Evolutionary conservation across 768 basidiomycete species (phyloP), one percentile per base, ranked within the genome.

Genomic region (Leccinellum albellum): DNA sequence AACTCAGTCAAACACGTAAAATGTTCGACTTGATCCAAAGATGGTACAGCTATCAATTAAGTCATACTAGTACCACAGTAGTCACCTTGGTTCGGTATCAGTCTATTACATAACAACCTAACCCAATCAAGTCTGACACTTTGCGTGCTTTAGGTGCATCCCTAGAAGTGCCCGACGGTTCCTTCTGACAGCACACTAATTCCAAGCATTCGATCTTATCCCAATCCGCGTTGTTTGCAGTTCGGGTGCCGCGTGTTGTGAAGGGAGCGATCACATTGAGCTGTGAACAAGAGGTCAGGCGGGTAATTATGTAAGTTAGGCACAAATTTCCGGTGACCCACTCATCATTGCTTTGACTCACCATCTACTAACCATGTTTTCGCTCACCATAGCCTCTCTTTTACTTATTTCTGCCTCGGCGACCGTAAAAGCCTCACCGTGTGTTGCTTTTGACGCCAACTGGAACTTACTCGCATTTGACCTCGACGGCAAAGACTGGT

Each of bases 381-480:
- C 58, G 42, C 74, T 67, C 62, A 80, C 79, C 67, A 59, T 78
- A 75, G 79, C 70, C 81, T 74, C 78, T 83, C 82, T 83, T 82
- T 81, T 80, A 31, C 67, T 76, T 46, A 65, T 78, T 55, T 73
- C 72, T 53, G 64, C 70, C 50, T 67, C 73, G 13, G 56, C 66
- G 8, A 56, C 68, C 37, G 75, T 77, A 57, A 69, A 64, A 32
- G 74, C 78, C 2, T 72, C 74, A 17, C 78, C 85, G 4, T 96
- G 94, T 68, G 77, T 93, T 37, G 81, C 87, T 21, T 94, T 95
- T 67, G 94, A 96, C 67, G 66, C 78, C 44, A 76, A 73, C 64
- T 94, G 87, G 85, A 92, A 95, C 71, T 80, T 98, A 52, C 83
- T 91, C 52, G 90, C 87, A 21, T 91, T 98, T 69, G 91, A 89